Conservation (phyloP, 1,284 basidiomycete species). For the Sporisorium graminicola region DNA sequence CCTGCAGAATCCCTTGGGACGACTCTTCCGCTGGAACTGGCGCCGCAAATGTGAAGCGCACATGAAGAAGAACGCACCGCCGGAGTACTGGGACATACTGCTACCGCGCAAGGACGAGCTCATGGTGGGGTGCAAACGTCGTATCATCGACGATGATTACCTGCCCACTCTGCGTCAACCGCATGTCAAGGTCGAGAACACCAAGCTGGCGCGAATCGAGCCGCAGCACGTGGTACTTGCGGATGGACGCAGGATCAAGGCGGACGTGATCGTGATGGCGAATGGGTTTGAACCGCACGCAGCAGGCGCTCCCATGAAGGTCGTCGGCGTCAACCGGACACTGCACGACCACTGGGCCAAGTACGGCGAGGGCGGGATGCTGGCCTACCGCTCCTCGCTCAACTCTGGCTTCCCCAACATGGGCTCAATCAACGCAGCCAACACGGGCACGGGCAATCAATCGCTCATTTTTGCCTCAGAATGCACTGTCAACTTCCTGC, state of each 20-base stretch:
- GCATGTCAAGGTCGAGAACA: conserved; percentile 57
- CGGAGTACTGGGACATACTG: conserved; percentile 63
- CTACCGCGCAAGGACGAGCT: conserved; percentile 59
- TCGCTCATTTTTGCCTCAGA: conserved; percentile 63
- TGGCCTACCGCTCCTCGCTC: conserved; percentile 61
- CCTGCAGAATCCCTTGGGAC: conserved; percentile 45
- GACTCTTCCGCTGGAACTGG: conserved; percentile 48
- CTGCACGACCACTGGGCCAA: conserved; percentile 60
- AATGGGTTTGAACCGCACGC: conserved; percentile 60
- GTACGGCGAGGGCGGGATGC: conserved; percentile 58
- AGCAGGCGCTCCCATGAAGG: conserved; percentile 59
- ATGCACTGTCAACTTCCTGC: conserved; percentile 54
- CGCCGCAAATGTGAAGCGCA: conserved; percentile 53
- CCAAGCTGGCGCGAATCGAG: conserved; percentile 58
- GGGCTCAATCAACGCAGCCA: conserved; percentile 60
- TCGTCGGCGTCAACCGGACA: conserved; percentile 51
- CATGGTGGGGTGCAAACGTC: conserved; percentile 63
- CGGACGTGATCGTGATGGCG: conserved; percentile 67
- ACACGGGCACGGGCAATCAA: conserved; percentile 65
- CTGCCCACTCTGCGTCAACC: conserved; percentile 54
- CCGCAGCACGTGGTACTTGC: conserved; percentile 58
- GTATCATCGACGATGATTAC: conserved; percentile 65
- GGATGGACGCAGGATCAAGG: conserved; percentile 60
- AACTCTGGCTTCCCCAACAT: conserved; percentile 66
- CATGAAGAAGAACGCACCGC: conserved; percentile 60